Base-by-base conservation (phyloP, 2,329 filamentous ascomycete species). In the Chaetothyriales sp. region DNA sequence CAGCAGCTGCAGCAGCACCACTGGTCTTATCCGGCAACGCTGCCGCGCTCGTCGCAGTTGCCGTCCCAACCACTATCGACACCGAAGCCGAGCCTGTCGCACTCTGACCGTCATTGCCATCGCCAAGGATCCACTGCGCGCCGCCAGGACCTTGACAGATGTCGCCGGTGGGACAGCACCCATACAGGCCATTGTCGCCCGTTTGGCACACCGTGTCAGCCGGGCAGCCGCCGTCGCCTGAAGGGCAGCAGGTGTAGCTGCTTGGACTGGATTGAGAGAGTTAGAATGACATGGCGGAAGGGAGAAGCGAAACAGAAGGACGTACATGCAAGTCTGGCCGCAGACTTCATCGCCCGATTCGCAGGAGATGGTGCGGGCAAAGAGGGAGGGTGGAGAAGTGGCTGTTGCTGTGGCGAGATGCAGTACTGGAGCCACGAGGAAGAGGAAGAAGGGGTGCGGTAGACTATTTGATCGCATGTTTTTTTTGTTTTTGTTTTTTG, bases 221-320 rank as follows among this genome's bases (percentile, higher is more conserved):
- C 4, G 50, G n/a, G 47, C 58, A 60, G 33, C 58, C 58, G 20
- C 58, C 58, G 20, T 54, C 54, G 5, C 53, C 49, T 40, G 58
- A 56, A 5, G 58, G 58, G 45, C 58, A 60, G 54, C 58, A 60
- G 4, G 58, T 60, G 33, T 60, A 58, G 49, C 43, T 37, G 43
- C 33, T 44, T 9, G 56, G 58, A 25, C 33, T 40, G 33, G 22
- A 25, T 3, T 4, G 22, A 25, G 22, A 25, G 6, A 25, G 22
- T 25, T 25, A 25, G 22, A 25, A 25, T 10, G 33, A 4, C 7
- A 40, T 40, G 13, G 4, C 2, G 15, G 4, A 15, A 15, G 8
- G 33, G 33, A 13, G 10, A 5, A 1, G 6, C 22, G 6, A 6
- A 25, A 25, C 8, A 40, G 10, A 15, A 5, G 33, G 33, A 40